A percentile compares a stretch with the other conserved stretches of the same genome.
Evolutionary conservation across 1,139 yeast genomes (phyloP).

Genomic region (Hansenula sp.): DNA sequence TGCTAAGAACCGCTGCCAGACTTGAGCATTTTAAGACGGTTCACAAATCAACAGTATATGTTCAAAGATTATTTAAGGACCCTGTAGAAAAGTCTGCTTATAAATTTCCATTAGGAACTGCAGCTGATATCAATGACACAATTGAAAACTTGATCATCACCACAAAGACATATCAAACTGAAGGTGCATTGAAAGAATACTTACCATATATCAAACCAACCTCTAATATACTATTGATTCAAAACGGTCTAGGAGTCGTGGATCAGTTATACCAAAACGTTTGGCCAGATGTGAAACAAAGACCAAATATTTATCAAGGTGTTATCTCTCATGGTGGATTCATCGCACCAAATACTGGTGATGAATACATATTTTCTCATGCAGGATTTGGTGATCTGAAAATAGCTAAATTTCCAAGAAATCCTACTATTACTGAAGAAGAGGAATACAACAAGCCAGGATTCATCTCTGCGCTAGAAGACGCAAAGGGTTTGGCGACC

Average conservation of each 20-base stretch:
- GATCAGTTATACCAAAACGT: conserved; percentile 48
- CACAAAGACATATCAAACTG: conserved; percentile 66
- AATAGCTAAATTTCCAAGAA: conserved; percentile 42
- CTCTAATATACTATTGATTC: conserved; percentile 68
- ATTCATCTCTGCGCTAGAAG: conserved; percentile 23
- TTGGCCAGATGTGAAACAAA: conserved; percentile 45
- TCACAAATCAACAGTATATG: conserved; percentile 23
- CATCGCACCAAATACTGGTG: conserved; percentile 29
- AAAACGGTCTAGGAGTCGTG: conserved; percentile 83
- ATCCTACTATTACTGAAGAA: conserved; percentile 15
- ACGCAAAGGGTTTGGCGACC: conserved; percentile 36
- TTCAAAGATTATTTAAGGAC: conserved; percentile 25
- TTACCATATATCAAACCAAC: conserved; percentile 40
- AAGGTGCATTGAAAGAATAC: conserved; percentile 41
- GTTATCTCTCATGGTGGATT: conserved; percentile 81
- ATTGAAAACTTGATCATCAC: conserved; percentile 61
- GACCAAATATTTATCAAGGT: conserved; percentile 69
- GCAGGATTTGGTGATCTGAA: conserved; percentile 64
- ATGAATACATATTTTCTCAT: conserved; percentile 43
- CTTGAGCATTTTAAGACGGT: conserved; percentile 24
- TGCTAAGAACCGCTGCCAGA: conserved; percentile 23
- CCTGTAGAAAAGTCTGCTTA: conserved; percentile 11
- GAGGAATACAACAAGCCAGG: conserved; percentile 21
- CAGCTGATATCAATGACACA: conserved; percentile 22
- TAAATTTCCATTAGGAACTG: conserved; percentile 22